Percentiles rank a stretch among this genome's conserved stretches.
These are phyloP conservation scores for Clausena lansium DNA, from an alignment of 345 rosid species.

Conservation along the genomic window DNA sequence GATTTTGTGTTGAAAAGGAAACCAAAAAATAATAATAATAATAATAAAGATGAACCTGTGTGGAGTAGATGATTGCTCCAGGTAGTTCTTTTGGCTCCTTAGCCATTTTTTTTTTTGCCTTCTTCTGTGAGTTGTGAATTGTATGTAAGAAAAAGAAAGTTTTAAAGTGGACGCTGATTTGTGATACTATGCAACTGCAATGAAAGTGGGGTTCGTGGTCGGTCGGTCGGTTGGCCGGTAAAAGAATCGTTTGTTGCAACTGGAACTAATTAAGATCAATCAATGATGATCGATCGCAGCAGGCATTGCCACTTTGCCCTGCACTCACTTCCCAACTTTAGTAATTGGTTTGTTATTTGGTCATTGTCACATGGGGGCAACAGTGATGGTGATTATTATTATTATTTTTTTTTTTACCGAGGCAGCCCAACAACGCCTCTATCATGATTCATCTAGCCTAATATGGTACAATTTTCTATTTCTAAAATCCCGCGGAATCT, in stretches of 20 bases:
- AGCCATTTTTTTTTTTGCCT: conserved; percentile 7
- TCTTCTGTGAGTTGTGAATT: no score
- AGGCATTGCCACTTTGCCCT: no score
- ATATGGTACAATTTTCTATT: no score
- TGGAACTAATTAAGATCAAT: no score
- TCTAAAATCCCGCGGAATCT: no score
- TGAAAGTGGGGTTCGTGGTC: not conserved
- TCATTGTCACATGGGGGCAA: not conserved
- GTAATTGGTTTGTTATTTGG: not conserved
- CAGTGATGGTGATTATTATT: not conserved
- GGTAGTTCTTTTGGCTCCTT: conserved; percentile 14
- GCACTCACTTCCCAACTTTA: no score
- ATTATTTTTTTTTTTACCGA: no score
- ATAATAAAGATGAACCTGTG: conserved; percentile 6
- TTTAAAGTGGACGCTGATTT: not conserved
- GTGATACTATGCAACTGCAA: not conserved
- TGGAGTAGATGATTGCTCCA: conserved; percentile 24
- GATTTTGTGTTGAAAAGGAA: not conserved
- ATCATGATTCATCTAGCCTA: no score
- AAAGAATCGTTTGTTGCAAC: not conserved
- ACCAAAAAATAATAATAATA: not conserved
- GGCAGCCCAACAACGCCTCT: no score
- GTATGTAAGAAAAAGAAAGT: not conserved
- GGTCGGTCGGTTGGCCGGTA: not conserved
- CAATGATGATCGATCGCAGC: no score